Percentiles rank a stretch among this genome's conserved stretches.
Conservation (phyloP, 164 flowering plant species). For the Magnolia officinalis region DNA sequence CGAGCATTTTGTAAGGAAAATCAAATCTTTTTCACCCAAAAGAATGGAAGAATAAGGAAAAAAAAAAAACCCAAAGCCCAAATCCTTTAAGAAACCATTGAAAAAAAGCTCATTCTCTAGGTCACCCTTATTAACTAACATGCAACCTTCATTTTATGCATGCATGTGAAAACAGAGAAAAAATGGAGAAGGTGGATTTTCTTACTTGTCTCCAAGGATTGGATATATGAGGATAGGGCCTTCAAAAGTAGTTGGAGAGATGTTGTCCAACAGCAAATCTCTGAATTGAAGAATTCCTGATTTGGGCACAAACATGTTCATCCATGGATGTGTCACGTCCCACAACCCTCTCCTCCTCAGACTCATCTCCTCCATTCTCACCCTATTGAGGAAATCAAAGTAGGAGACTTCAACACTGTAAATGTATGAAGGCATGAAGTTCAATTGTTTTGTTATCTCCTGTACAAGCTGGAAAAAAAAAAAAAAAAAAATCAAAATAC, state of each 20-base stretch:
- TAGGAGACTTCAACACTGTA: constrained; percentile 28
- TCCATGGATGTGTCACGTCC: constrained; percentile 53
- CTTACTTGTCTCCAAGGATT: constrained; percentile 36
- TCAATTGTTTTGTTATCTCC: constrained; percentile 23
- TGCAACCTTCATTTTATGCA: neutral
- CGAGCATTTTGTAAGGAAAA: too few species aligned
- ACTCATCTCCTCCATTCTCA: constrained; percentile 28
- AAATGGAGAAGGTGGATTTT: neutral
- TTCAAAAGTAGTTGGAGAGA: constrained; percentile 26
- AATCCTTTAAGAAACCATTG: neutral
- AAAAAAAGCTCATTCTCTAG: neutral
- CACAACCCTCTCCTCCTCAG: constrained; percentile 32
- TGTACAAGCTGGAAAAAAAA: constrained; percentile 23
- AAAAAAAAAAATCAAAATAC: neutral
- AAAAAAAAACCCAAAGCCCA: neutral
- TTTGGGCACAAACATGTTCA: constrained; percentile 40
- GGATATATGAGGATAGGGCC: constrained; percentile 39
- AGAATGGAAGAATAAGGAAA: neutral
- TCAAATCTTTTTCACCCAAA: neutral
- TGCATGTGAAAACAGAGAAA: neutral
- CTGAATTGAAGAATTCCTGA: constrained; percentile 29
- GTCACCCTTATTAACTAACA: neutral
- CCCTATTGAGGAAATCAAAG: constrained; percentile 39
- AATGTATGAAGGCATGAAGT: constrained; percentile 20
- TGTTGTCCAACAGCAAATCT: constrained; percentile 27